Base-by-base conservation (phyloP, 176 grass and related monocot species). In the Melocanna baccifera region DNA sequence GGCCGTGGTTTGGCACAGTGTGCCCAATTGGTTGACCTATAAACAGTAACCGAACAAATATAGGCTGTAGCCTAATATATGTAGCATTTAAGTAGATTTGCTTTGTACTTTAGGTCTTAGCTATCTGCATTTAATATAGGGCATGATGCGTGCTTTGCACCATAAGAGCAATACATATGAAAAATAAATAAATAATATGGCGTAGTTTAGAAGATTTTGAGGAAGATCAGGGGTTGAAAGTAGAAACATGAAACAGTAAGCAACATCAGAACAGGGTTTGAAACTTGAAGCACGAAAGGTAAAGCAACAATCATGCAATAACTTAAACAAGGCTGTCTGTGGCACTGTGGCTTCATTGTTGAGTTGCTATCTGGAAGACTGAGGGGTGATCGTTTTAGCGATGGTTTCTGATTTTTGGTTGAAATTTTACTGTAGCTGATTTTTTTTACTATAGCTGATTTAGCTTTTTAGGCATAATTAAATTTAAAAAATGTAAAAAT, bases 121-220 rank as follows among this genome's bases (percentile, higher is more conserved):
- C 45, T 51, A 84, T 26, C 71, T 66, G 45, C 59, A n/a, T n/a
- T n/a, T n/a, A n/a, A n/a, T n/a, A n/a, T 43, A n/a, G 45, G n/a
- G 30, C 18, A 65, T 10, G 69, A 80, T 69, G 62, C 34, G 11
- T 29, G 9, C 48, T 53, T 86, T 86, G 46, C 76, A 70, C 45
- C 75, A 8, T 36, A 77, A 78, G 41, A 51, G 39, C 62, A 34
- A 56, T 13, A 37, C 29, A 55, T 12, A 41, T 1, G 15, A 10
- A 5, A 53, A 22, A 23, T 23, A 12, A 23, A 58, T 23, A 58
- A 23, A 7, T 13, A 18, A 13, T 36, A 6, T 40, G 13, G 20
- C n/a, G 22, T 32, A 47, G 5, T 58, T 58, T 15, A 86, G 5
- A 39, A 67, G 39, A 47, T 69, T 85, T 48, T 48, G 22, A 7